Percentiles rank a stretch among this genome's conserved stretches.
Evolutionary conservation across 2,329 filamentous ascomycete genomes (phyloP).

Genomic region (Stenocarpella maydis): DNA sequence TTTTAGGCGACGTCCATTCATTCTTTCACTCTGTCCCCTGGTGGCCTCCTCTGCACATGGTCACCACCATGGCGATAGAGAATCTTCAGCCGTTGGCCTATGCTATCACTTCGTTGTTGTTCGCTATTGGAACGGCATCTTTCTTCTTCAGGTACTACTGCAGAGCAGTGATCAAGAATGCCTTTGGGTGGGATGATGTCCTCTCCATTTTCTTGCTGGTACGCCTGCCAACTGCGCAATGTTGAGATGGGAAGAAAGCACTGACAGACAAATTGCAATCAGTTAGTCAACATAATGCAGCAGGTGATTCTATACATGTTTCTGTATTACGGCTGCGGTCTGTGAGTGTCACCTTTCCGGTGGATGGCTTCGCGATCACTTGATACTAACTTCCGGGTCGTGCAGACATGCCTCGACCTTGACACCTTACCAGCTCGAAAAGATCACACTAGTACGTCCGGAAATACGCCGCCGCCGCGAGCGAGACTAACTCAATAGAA

Average conservation of each 20-base stretch:
- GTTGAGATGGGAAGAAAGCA: no score
- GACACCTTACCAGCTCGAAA: slow-evolving; percentile 3
- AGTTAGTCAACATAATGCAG: neutral
- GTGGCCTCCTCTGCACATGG: neutral
- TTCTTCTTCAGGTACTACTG: slow-evolving; percentile 7
- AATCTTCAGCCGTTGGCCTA: slow-evolving; percentile 13
- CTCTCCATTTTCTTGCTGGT: slow-evolving; percentile 15
- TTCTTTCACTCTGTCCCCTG: neutral
- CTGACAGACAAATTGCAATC: neutral
- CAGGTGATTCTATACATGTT: slow-evolving; percentile 3
- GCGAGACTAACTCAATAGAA: neutral
- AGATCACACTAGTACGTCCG: neutral
- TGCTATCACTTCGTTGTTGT: neutral
- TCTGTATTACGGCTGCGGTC: neutral
- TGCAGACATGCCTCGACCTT: neutral
- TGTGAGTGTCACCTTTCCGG: neutral
- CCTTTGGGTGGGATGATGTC: slow-evolving; percentile 1
- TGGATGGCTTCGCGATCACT: no score
- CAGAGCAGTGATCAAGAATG: neutral
- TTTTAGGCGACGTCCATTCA: neutral
- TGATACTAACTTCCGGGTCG: neutral
- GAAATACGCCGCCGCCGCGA: fast-evolving
- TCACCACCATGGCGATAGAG: neutral
- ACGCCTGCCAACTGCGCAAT: neutral
- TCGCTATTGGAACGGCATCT: neutral